Base-by-base conservation (phyloP, 768 basidiomycete species). In the Filobasidium floriforme region DNA sequence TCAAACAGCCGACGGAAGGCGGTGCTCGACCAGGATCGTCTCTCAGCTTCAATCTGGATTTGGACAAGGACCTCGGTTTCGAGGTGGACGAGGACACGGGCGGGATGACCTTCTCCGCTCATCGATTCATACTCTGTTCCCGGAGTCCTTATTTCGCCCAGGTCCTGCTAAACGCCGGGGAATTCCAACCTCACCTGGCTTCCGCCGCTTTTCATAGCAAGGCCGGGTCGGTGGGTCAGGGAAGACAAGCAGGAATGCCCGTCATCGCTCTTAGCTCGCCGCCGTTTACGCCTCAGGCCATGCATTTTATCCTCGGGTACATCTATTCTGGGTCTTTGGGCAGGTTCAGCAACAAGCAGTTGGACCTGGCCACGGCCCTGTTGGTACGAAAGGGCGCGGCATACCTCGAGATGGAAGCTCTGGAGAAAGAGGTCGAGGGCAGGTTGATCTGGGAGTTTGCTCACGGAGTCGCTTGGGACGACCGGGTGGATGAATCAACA, bases 301-400 rank as follows among this genome's bases (percentile, higher is more conserved):
- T 96, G 5, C 90, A 94, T 75, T 97, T 97, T 76, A 90, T 90
- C 44, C 84, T 97, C 57, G 92, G 92, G 2, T 97, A 88, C 80
- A 86, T 98, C 55, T 98, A 98, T 74, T 90, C 92, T 5, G 96
- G 94, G 51, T 94, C 92, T 4, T 87, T 98, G 54, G 22, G 24
- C 24, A 82, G 88, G 32, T 96, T 98, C 77, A 92, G 90, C 3
- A 89, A 97, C 72, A 83, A 94, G 15, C 87, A 89, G 0, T 96
- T 91, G 79, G 94, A 98, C 80, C 86, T 98, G 71, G 83, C 87
- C 52, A 97, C 92, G 18, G 89, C 89, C 0, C 91, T 98, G 76
- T 85, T 89, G 68, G 90, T 98, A 72, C 85, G 92, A 76, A 86
- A 87, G 44, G 86, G 90, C 0, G 86, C 93, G 0, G 81, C 82